A percentile compares a stretch with the other conserved stretches of the same genome.
phyloP scores from a whole-genome alignment of 768 basidiomycete genomes.

The Nidularia pulvinata region DNA sequence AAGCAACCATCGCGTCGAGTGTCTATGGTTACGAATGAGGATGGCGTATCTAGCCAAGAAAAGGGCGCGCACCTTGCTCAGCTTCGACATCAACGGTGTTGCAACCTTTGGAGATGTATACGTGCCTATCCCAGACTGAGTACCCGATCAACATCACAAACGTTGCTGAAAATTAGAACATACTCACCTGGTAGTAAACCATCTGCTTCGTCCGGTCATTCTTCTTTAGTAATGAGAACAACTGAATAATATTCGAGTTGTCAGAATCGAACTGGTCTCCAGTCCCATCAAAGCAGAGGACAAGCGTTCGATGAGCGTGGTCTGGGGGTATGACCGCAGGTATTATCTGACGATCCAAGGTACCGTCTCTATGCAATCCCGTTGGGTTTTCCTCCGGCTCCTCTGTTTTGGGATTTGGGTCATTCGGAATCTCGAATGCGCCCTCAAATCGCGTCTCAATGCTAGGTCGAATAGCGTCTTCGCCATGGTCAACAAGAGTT shows the following conservation, averaged over 20 bases:
- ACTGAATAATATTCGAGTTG: constrained; percentile 50
- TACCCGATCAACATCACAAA: neutral
- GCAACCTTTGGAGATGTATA: constrained; percentile 42
- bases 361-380: neutral
- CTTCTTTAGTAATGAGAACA: constrained; percentile 52
- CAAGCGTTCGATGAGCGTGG: constrained; percentile 41
- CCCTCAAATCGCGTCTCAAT: neutral
- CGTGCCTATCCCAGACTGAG: constrained; percentile 53
- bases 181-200: constrained; percentile 53
- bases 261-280: constrained; percentile 31
- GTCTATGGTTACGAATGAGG: constrained; percentile 13
- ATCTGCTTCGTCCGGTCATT: constrained; percentile 46
- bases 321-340: constrained; percentile 18
- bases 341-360: neutral
- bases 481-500: constrained; percentile 8
- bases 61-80: constrained; percentile 31
- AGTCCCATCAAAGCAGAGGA: constrained; percentile 73
- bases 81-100: constrained; percentile 37
- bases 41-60: neutral
- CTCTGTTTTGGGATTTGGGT: neutral
- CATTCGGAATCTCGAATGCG: neutral
- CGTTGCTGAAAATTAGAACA: neutral
- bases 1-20: constrained; percentile 43
- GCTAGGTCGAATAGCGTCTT: neutral
- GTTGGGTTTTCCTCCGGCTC: neutral